Evolutionary conservation across 257 asterid species (phyloP), one percentile per base, ranked within the genome.

Genomic region (Scutellaria minor): DNA sequence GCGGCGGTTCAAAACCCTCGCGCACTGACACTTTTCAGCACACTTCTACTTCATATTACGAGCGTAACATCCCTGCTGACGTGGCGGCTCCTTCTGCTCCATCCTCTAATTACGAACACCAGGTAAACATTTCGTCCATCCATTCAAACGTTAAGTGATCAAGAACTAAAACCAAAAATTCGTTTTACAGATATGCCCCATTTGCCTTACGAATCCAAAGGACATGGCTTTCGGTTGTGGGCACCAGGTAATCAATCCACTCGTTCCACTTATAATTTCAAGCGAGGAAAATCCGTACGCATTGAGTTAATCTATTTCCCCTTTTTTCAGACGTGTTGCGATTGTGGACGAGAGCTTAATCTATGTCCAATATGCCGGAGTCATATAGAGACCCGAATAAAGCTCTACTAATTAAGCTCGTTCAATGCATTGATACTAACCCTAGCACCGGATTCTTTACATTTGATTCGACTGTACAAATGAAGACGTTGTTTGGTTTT

Each of bases 221-320:
- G 96, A 92, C 82, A 88, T 92, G 98, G 98, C 96, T 55, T 92
- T 92, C 73, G 98, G 98, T 22, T 92, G 98, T 53, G 98, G 98
- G 73, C 98, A 92, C 83, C 98, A 92, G 96, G 98, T 92, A 83
- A 60, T 18, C 56, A 14, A 9, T 24, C 9, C 51, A 15, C 7
- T 31, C 10, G 10, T 9, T 9, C n/a, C 10, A 8, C n/a, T 5
- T 46, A 9, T 11, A 4, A n/a, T 15, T 59, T 15, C 35, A 47
- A 58, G 48, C 40, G 14, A 66, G 31, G 44, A 5, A 15, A 60
- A 59, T 13, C 40, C 9, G 31, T 44, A 14, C 9, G 18, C 57
- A 22, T 50, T 15, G 39, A 52, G 22, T 18, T 69, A n/a, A 62
- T 9, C 20, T 41, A 6, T 67, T 14, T 55, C 37, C 45, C 8